Conservation (phyloP, 768 basidiomycete species). For the Tephrocybe sp. region DNA sequence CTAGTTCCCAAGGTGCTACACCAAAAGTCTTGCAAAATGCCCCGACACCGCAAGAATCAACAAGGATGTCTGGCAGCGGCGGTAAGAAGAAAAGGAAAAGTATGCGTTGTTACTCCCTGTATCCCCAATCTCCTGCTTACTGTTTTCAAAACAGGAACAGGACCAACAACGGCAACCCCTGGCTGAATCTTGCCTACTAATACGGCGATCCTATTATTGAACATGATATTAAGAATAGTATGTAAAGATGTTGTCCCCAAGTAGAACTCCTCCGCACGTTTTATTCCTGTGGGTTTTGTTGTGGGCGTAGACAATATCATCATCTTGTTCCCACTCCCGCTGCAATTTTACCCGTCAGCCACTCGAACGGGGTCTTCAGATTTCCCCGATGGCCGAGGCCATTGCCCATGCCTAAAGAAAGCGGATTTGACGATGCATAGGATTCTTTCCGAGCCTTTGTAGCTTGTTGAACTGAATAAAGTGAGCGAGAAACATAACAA, state of each 20-base stretch:
- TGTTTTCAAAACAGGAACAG: constrained; percentile 21
- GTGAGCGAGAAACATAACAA: neutral
- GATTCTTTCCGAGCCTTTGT: constrained; percentile 75
- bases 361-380: constrained; percentile 71
- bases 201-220: constrained; percentile 1
- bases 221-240: neutral
- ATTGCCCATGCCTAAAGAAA: constrained; percentile 62
- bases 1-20: constrained; percentile 26
- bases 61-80: constrained; percentile 46
- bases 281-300: too few relatives aligned
- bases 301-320: constrained; percentile 1
- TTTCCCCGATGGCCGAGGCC: constrained; percentile 60
- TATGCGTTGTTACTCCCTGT: constrained; percentile 29
- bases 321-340: constrained; percentile 61
- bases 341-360: constrained; percentile 74
- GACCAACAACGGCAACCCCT: constrained; percentile 31
- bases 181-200: constrained; percentile 15
- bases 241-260: neutral
- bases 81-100: constrained; percentile 80
- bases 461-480: constrained; percentile 58
- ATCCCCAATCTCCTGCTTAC: constrained; percentile 2
- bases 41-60: constrained; percentile 40
- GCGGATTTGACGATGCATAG: constrained; percentile 77
- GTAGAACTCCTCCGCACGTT: too few relatives aligned
- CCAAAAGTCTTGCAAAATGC: constrained; percentile 31